Evolutionary conservation across 768 basidiomycete species (phyloP), one percentile per base, ranked within the genome.

Genomic region (Rhodotorula babjevae): DNA sequence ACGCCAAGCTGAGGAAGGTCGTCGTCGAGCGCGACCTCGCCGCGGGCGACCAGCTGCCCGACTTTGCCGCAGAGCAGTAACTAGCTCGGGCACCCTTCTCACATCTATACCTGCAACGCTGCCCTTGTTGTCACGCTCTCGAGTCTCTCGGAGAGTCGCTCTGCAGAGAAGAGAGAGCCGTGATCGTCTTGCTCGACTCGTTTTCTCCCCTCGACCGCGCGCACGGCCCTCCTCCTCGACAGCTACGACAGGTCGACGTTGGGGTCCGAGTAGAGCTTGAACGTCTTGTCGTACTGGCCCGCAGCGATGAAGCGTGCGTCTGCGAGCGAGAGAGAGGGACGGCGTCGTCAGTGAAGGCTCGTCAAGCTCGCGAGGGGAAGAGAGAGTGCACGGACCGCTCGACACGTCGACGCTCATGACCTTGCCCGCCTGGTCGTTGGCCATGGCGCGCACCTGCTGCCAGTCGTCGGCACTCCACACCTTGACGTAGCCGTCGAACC

Each of bases 381-480:
- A 4, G 14, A 12, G 49, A 19, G n/a, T 15, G 52, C 23, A 75
- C 76, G 64, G 65, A 79, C 78, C 92, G 65, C 85, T 85, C 40
- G 89, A 87, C 31, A 98, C 85, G 80, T 99, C 96, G 18, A 97
- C 93, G 14, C 91, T 92, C 96, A 98, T 99, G 71, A 97, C 94
- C 82, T 97, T 98, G n/a, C 94, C 93, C 27, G 79, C 77, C 40
- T 90, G 89, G 79, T 98, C 95, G 31, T 93, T 94, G 63, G 92
- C 88, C 69, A 99, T 84, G 57, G 90, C 90, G 73, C 89, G 86
- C 63, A 96, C 85, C 57, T 94, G 83, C 78, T 92, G 93, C 96
- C 96, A 99, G 79, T 99, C 96, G 80, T 98, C 96, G 60, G 94
- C 91, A 78, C 89, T 91, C 96, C 96, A 99, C 67, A 99, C 79